These are phyloP conservation scores for Lepraria neglecta DNA, from an alignment of 495 filamentous ascomycete genomes.

Conservation along the genomic window DNA sequence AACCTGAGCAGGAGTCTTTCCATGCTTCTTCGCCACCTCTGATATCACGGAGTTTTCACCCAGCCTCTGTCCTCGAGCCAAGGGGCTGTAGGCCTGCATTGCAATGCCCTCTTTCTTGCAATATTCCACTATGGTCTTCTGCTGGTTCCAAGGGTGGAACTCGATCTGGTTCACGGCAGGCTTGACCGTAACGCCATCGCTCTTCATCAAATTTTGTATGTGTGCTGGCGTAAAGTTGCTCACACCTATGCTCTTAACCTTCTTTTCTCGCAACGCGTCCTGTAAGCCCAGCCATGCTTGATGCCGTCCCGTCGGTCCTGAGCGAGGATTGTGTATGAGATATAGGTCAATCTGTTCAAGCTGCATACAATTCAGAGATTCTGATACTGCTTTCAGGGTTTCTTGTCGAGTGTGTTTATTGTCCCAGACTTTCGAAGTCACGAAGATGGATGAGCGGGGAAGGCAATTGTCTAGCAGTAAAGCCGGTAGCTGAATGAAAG, in stretches of 20 bases:
- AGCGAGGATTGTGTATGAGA: conserved; percentile 56
- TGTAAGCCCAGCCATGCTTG: conserved; percentile 58
- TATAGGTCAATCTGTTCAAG: conserved; percentile 61
- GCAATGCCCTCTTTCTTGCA: conserved; percentile 46
- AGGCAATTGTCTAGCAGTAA: too few relatives aligned
- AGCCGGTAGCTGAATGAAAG: too few relatives aligned
- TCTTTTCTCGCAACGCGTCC: conserved; percentile 56
- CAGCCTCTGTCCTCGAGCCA: conserved; percentile 34
- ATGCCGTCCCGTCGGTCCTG: conserved; percentile 35
- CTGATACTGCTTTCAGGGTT: conserved; percentile 40
- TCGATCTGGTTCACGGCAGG: conserved; percentile 91
- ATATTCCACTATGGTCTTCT: conserved; percentile 42
- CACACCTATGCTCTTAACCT: conserved; percentile 57
- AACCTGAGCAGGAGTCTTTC: conserved; percentile 36
- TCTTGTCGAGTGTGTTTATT: conserved; percentile 44
- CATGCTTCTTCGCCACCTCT: conserved; percentile 30
- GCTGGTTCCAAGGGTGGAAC: conserved; percentile 58
- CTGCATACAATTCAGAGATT: conserved; percentile 45
- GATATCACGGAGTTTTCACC: conserved; percentile 30
- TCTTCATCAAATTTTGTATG: conserved; percentile 9
- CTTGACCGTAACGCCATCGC: conserved; percentile 45
- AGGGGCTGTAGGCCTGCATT: conserved; percentile 52
- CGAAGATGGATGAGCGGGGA: conserved; percentile 58
- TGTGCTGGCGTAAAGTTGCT: conserved; percentile 47
- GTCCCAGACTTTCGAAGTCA: conserved; percentile 65